These are phyloP conservation scores for Coemansia sp. DNA, from an alignment of 192 early-diverging fungal species.

Conservation along the genomic window DNA sequence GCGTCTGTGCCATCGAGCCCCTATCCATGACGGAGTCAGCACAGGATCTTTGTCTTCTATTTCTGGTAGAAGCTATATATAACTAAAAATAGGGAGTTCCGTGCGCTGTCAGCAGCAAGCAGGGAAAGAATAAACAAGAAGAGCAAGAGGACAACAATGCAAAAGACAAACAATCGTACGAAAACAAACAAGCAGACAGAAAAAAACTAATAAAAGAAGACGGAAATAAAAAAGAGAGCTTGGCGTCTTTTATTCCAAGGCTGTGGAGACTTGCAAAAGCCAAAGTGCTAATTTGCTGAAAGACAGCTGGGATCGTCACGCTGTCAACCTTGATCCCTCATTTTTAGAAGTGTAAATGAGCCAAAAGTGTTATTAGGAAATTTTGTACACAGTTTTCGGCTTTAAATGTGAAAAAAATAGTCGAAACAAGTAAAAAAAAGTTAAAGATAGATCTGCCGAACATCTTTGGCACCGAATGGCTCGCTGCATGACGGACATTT, in stretches of 20 bases:
- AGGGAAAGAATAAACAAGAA: not conserved
- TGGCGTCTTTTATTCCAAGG: too few species aligned
- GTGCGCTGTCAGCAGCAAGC: not conserved
- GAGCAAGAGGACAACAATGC: not conserved
- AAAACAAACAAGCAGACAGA: not conserved
- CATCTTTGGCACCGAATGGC: constrained; percentile 80
- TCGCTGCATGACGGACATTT: constrained; percentile 91
- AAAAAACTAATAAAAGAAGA: constrained; percentile 5
- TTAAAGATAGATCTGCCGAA: constrained; percentile 79
- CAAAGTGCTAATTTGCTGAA: too few species aligned
- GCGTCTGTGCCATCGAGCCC: not conserved
- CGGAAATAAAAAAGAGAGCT: not conserved
- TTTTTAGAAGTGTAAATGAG: too few species aligned
- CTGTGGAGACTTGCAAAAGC: too few species aligned
- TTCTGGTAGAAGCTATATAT: not conserved
- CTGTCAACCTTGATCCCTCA: too few species aligned
- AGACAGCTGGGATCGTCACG: too few species aligned
- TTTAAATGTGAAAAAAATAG: not conserved
- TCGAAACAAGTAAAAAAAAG: not conserved
- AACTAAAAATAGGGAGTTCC: not conserved
- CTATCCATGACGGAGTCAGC: not conserved
- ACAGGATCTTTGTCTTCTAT: not conserved
- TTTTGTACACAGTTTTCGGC: too few species aligned
- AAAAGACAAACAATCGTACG: not conserved
- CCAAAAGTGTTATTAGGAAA: too few species aligned